A percentile compares a stretch with the other conserved stretches of the same genome.
phyloP scores from a whole-genome alignment of 1,284 basidiomycete species.

The Ustilago cynodontis region DNA sequence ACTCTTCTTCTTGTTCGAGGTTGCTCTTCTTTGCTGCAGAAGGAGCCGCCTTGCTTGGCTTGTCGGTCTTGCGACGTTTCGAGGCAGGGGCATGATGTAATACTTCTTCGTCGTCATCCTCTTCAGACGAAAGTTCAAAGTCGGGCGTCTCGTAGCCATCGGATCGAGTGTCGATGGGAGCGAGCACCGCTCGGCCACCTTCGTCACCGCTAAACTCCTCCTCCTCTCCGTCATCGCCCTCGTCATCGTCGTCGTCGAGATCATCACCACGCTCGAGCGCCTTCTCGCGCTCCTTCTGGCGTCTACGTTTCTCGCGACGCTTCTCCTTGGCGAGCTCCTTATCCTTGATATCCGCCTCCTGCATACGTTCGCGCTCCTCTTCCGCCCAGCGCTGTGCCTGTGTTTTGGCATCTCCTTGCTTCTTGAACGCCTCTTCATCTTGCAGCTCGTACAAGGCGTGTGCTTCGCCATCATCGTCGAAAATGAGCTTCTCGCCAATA shows the following conservation, averaged over 20 bases:
- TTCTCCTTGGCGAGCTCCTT: constrained; percentile 66
- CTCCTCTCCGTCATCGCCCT: constrained; percentile 32
- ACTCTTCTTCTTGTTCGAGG: constrained; percentile 50
- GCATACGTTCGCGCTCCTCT: constrained; percentile 86
- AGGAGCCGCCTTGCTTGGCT: not conserved
- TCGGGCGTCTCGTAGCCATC: constrained; percentile 67
- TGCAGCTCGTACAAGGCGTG: constrained; percentile 77
- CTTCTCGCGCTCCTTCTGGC: constrained; percentile 85
- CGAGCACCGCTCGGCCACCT: constrained; percentile 51
- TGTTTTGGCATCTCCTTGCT: constrained; percentile 80
- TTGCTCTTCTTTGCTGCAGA: constrained; percentile 39
- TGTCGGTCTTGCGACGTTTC: constrained; percentile 36
- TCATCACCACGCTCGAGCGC: constrained; percentile 72
- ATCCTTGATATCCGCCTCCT: constrained; percentile 75
- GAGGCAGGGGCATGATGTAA: constrained; percentile 21
- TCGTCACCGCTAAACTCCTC: constrained; percentile 40
- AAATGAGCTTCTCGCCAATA: constrained; percentile 81
- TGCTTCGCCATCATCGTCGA: constrained; percentile 76
- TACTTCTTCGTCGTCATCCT: constrained; percentile 29
- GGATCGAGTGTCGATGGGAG: constrained; percentile 50
- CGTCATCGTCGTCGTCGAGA: constrained; percentile 63
- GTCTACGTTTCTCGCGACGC: constrained; percentile 74
- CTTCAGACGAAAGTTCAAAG: constrained; percentile 55
- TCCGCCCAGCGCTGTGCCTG: constrained; percentile 78
- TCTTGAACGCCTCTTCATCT: constrained; percentile 79